Base-by-base conservation (phyloP, 2,329 filamentous ascomycete genomes). In the Fusarium vanettenii region DNA sequence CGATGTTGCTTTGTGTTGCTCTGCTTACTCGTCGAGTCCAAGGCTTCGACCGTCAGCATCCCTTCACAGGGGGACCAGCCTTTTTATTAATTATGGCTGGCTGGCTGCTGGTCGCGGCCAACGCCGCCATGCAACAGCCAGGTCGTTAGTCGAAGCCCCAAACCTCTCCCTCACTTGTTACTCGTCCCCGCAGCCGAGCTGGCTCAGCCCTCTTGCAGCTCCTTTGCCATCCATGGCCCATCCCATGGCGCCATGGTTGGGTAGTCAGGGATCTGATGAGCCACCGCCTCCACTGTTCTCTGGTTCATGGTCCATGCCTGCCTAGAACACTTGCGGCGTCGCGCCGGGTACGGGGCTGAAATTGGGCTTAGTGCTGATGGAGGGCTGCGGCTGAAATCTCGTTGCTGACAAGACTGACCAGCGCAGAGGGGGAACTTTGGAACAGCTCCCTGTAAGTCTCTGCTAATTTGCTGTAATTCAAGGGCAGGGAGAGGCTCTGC, bases 331-430 rank as follows among this genome's bases (percentile, higher is more conserved):
- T 48, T 60, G 55, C 71, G 72, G 70, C 73, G 45, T 60, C 56
- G 68, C 43, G 41, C 69, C 45, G 72, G 71, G 66, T 64, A 22
- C 70, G 48, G 66, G 52, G 59, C 64, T 78, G 65, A 67, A 76
- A 76, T 78, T 69, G 66, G 74, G 67, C 64, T 68, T 77, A 79
- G 76, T 76, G 75, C 77, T 76, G 76, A 78, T 77, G 71, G 67
- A 73, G 69, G 65, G 67, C 73, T 79, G 75, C 77, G 77, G 77
- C 77, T 79, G 77, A 78, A 73, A 71, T 64, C 64, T 69, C 71
- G 48, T 56, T 71, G 77, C 74, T 75, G 75, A 69, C 75, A 35
- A 41, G 64, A 57, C 41, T 37, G 67, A 64, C 69, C 69, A 70
- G 63, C 69, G 35, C 68, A 72, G 50, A 69, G 31, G 52, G 31